phyloP scores from a whole-genome alignment of 225 moss, liverwort and hornwort genomes.

The Anthoceros angustus region DNA sequence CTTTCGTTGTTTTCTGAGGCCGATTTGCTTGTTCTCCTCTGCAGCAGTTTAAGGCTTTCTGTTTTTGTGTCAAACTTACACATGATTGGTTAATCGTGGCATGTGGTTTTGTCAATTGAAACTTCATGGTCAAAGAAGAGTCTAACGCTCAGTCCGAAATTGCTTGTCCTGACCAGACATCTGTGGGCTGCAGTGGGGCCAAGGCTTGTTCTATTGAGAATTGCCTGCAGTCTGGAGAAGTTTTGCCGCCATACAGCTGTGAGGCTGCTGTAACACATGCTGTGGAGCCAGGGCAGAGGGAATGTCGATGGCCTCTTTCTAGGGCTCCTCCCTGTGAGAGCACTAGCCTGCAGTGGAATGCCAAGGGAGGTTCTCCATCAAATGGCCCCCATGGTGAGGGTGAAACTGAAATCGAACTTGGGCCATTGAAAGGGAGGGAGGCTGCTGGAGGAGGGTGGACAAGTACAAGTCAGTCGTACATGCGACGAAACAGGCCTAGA shows the following conservation, averaged over 20 bases:
- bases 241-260: too few species aligned
- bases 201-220: too few species aligned
- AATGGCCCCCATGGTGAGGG: conserved; percentile 11
- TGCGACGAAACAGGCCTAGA: conserved; percentile 42
- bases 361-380: conserved; percentile 21
- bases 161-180: too few species aligned
- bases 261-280: neutral
- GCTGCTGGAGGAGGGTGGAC: conserved; percentile 16
- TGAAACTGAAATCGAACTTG: conserved; percentile 16
- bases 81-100: too few species aligned
- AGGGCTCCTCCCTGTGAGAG: neutral
- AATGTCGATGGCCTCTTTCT: neutral
- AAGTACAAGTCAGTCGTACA: conserved; percentile 34
- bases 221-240: too few species aligned
- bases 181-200: too few species aligned
- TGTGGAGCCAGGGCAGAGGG: neutral
- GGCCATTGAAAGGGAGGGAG: conserved; percentile 33
- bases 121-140: too few species aligned
- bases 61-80: too few species aligned
- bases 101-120: too few species aligned
- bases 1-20: conserved; percentile 4
- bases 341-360: conserved; percentile 16
- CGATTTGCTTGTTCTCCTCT: neutral
- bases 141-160: too few species aligned
- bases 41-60: neutral